Evolutionary conservation across 768 basidiomycete genomes (phyloP).

Genomic region (Crassisporium funariophilum): DNA sequence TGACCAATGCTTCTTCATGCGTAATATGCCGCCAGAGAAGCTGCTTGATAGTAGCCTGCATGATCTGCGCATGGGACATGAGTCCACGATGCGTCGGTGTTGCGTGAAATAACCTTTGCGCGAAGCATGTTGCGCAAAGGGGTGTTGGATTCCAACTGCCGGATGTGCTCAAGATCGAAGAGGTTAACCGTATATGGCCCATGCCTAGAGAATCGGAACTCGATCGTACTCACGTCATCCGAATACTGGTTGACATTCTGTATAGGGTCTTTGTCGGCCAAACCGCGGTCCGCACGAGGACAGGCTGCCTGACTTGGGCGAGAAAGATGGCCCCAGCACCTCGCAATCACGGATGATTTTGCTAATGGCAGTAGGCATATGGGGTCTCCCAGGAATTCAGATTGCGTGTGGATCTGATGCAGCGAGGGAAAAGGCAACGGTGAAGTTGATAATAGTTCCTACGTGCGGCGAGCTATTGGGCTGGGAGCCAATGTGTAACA

Average conservation of each 20-base stretch:
- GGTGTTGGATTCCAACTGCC: conserved; percentile 29
- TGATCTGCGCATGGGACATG: conserved; percentile 30
- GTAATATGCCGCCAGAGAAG: conserved; percentile 26
- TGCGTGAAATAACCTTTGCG: background rate
- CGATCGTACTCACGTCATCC: conserved; percentile 14
- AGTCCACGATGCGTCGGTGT: conserved; percentile 6
- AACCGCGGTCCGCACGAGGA: conserved; percentile 25
- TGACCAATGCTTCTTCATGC: conserved; percentile 10
- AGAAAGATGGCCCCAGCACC: background rate
- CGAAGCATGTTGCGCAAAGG: conserved; percentile 29
- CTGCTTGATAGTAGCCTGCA: conserved; percentile 26
- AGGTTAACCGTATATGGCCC: conserved; percentile 22
- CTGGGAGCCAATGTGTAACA: conserved; percentile 20
- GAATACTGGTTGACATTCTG: conserved; percentile 10
- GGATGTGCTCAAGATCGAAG: conserved; percentile 12
- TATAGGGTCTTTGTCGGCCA: conserved; percentile 25
- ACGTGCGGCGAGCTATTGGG: conserved; percentile 35
- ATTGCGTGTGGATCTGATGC: conserved; percentile 22
- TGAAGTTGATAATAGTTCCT: conserved; percentile 29
- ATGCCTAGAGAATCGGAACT: conserved; percentile 29
- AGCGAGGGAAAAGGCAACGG: conserved; percentile 27
- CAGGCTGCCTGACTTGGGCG: conserved; percentile 21
- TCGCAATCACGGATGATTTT: conserved; percentile 17
- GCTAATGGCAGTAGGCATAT: conserved; percentile 15
- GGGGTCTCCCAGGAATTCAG: conserved; percentile 20